These are phyloP conservation scores for Ilyonectria robusta DNA, from an alignment of 2,329 filamentous ascomycete species.

Conservation along the genomic window DNA sequence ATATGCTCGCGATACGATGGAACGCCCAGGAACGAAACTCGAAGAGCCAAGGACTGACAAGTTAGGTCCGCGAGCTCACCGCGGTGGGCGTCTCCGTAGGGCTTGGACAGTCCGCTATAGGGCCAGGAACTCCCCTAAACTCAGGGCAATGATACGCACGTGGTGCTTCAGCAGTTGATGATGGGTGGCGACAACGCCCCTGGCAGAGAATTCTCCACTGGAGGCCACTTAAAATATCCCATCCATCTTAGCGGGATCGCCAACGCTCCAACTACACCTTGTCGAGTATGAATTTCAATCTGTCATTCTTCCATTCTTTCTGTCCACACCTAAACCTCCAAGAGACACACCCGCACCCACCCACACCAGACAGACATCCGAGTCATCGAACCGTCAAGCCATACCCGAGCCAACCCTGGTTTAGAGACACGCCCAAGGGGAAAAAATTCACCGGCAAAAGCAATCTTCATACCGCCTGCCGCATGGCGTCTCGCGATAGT, in stretches of 20 bases:
- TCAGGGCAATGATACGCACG: conserved; percentile 42
- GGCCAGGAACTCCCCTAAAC: conserved; percentile 34
- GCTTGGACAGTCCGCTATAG: conserved; percentile 27
- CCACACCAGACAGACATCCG: conserved; percentile 17
- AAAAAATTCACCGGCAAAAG: conserved; percentile 17
- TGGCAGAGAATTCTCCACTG: conserved; percentile 33
- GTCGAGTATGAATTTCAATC: not conserved
- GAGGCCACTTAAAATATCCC: conserved; percentile 29
- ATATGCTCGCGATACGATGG: not conserved
- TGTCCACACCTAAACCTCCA: conserved; percentile 17
- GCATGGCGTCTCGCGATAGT: conserved; percentile 13
- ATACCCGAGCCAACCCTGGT: conserved; percentile 42
- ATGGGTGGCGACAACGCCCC: conserved; percentile 28
- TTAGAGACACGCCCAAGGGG: conserved; percentile 20
- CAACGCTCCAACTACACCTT: conserved; percentile 2
- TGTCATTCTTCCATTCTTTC: conserved; percentile 13
- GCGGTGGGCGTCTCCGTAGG: not conserved
- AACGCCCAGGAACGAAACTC: not conserved
- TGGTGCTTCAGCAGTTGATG: conserved; percentile 31
- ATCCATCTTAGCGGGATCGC: conserved; percentile 26
- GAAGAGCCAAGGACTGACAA: not conserved
- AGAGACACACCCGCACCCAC: conserved; percentile 21
- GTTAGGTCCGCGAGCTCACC: not conserved
- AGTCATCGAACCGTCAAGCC: conserved; percentile 26
- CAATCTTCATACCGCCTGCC: conserved; percentile 4